Percentiles rank a stretch among this genome's conserved stretches.
These are phyloP conservation scores for Phanerodontia chrysosporium DNA, from an alignment of 768 basidiomycete genomes.

Conservation along the genomic window DNA sequence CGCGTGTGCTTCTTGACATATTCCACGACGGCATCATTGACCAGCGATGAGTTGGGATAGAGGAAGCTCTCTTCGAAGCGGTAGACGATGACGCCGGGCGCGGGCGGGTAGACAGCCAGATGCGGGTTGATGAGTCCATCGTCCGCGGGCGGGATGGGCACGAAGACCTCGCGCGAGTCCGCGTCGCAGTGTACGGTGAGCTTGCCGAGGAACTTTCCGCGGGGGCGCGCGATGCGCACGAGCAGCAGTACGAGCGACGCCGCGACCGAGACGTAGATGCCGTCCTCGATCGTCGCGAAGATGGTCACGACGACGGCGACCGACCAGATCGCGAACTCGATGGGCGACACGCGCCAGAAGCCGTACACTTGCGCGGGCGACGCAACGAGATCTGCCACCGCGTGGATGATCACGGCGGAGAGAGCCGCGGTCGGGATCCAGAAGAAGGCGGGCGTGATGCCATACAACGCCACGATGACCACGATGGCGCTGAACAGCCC, in stretches of 20 bases:
- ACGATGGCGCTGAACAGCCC: constrained; percentile 81
- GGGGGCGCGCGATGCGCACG: constrained; percentile 80
- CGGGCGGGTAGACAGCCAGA: constrained; percentile 69
- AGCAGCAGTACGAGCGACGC: constrained; percentile 81
- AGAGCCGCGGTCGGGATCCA: constrained; percentile 79
- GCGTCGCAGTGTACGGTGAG: constrained; percentile 39
- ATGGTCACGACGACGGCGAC: constrained; percentile 85
- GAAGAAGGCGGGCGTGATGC: constrained; percentile 85
- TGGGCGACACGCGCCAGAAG: constrained; percentile 89
- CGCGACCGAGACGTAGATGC: constrained; percentile 79
- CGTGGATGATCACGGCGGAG: constrained; percentile 90
- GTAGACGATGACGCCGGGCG: constrained; percentile 86
- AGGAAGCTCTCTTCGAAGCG: constrained; percentile 87
- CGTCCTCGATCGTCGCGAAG: constrained; percentile 88
- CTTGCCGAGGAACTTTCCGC: constrained; percentile 86
- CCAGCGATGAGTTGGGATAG: constrained; percentile 71
- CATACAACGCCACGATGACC: constrained; percentile 90
- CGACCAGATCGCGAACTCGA: constrained; percentile 86
- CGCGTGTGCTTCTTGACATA: constrained; percentile 74
- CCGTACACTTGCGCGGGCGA: constrained; percentile 76
- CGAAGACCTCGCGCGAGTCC: constrained; percentile 68
- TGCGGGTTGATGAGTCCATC: constrained; percentile 59
- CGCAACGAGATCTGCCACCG: constrained; percentile 82
- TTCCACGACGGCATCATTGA: constrained; percentile 72
- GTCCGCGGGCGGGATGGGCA: constrained; percentile 57